Conservation (phyloP, 257 asterid genomes). For the Rauvolfia tetraphylla region DNA sequence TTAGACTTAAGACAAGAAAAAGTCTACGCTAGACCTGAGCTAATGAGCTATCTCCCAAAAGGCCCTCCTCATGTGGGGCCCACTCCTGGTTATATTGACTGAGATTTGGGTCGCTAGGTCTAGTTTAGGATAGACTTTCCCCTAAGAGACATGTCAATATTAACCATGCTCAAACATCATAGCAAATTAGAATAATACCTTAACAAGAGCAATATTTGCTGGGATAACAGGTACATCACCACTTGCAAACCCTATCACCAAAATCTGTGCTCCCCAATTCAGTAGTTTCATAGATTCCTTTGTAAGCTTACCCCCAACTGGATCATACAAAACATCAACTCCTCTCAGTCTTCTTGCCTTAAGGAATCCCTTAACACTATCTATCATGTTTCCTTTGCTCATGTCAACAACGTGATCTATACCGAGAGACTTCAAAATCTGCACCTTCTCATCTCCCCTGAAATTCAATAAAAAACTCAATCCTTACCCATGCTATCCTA, state of each 20-base stretch:
- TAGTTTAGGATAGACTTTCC: neutral
- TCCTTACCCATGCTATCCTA: constrained; percentile 12
- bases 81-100: neutral
- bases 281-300: constrained; percentile 72
- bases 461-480: constrained; percentile 19
- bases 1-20: neutral
- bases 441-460: constrained; percentile 84
- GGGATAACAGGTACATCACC: constrained; percentile 88
- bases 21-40: neutral
- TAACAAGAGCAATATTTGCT: constrained; percentile 84
- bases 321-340: constrained; percentile 91
- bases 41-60: neutral
- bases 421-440: constrained; percentile 64
- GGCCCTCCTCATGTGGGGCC: neutral
- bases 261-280: constrained; percentile 94
- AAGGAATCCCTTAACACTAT: constrained; percentile 73
- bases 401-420: constrained; percentile 83
- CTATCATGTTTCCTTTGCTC: constrained; percentile 61
- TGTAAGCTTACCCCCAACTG: constrained; percentile 90
- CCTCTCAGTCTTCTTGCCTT: constrained; percentile 76
- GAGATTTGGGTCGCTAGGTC: neutral
- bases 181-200: constrained; percentile 46
- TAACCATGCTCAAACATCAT: neutral
- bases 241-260: constrained; percentile 94
- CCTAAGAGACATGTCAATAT: neutral